Evolutionary conservation across 345 rosid species (phyloP).

Genomic region (Populus pruinosa): DNA sequence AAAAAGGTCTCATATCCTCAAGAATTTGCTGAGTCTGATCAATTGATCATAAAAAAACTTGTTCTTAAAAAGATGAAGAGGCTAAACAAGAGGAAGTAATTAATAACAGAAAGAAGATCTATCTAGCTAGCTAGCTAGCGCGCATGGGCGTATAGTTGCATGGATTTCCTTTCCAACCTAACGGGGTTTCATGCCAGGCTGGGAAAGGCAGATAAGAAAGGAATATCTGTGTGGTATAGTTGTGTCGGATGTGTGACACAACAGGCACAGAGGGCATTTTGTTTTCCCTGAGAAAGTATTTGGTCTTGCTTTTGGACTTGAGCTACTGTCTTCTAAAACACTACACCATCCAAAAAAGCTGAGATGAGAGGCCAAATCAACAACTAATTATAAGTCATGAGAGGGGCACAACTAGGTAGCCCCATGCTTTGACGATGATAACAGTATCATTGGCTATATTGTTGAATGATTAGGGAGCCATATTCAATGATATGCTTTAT

Average conservation of each 20-base stretch:
- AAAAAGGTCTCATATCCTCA: too few relatives aligned
- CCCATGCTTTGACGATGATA: conserved; percentile 9
- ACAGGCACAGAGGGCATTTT: neutral
- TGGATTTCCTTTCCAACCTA: neutral
- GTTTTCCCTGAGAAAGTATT: conserved; percentile 10
- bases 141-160: neutral
- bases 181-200: neutral
- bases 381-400: neutral
- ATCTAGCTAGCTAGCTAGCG: neutral
- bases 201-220: neutral
- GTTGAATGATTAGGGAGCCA: neutral
- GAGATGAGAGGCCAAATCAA: conserved; percentile 10
- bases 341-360: conserved; percentile 18
- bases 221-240: neutral
- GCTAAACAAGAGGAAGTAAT: too few relatives aligned
- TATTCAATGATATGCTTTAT: neutral
- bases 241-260: neutral
- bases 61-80: too few relatives aligned
- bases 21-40: too few relatives aligned
- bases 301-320: conserved; percentile 8
- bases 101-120: neutral
- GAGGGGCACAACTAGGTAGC: neutral
- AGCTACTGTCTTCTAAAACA: conserved; percentile 25
- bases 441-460: neutral
- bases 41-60: too few relatives aligned